Evolutionary conservation across 306 rosid genomes (phyloP), one percentile per base, ranked within the genome.

Genomic region (Clitoria ternatea): DNA sequence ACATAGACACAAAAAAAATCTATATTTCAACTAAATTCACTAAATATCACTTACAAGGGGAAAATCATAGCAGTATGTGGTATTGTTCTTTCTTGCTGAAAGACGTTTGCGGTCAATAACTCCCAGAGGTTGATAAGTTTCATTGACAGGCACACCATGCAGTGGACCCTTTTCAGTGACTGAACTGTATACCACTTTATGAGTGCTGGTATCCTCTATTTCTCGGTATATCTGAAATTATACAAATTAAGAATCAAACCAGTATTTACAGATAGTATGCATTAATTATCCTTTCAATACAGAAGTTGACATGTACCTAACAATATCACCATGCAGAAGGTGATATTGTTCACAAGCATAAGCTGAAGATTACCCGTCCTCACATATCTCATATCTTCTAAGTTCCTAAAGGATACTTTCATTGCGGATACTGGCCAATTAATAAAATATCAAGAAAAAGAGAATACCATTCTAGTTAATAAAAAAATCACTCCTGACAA

Each of bases 1-100:
- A 61, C 6, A 67, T n/a, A 74, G 4, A 15, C 36, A 30, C 6
- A 63, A 26, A 61, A 19, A 45, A 50, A 53, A 54, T 14, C 61
- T 17, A 71, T 49, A 47, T 42, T 63, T 63, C 43, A 30, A 30
- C 35, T 39, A 57, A 54, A 45, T 61, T 17, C 7, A 55, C 26
- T 49, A 60, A 64, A 65, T 8, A 54, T 43, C 37, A 85, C 96
- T 81, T 73, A 90, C 98, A 90, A 94, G 81, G 35, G 98, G 98
- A 61, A 94, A 94, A 79, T 94, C 98, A 61, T 94, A 90, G 87
- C 98, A 94, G 80, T 90, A 94, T 32, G 98, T 94, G 72, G 98
- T 94, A 81, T 79, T 89, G 78, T 81, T 94, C 81, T 82, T 89
- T 87, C 98, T 85, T 39, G 98, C 97, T 74, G 79, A 33, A 59